Evolutionary conservation across 2,329 filamentous ascomycete species (phyloP), one percentile per base, ranked within the genome.

Genomic region (Alternaria consortialis): DNA sequence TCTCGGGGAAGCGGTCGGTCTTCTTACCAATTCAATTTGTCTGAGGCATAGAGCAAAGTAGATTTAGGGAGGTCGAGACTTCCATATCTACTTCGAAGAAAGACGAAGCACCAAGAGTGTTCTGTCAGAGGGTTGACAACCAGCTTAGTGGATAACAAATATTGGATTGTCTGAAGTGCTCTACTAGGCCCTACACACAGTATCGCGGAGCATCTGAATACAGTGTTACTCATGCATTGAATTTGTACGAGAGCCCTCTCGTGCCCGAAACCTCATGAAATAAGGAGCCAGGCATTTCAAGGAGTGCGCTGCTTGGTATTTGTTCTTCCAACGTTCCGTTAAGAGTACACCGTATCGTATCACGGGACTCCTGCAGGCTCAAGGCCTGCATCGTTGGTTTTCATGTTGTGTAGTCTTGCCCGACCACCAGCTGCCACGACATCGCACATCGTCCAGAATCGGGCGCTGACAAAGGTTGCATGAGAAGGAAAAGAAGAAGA

Each of bases 241-340:
- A 17, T 11, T 5, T 50, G 46, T 50, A 37, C 31, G 11, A 27
- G 46, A 50, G 32, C 46, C 5, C 46, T 27, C 31, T 25, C 32
- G 15, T 32, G 20, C 46, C 46, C 13, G 20, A 50, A 20, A 15
- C 20, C 20, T 1, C 46, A 36, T 27, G 20, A 7, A 25, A 7
- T 5, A 5, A 27, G 15, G 27, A 46, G 56, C 15, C 25, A 39
- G 50, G 37, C 56, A 57, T 51, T n/a, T 20, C 23, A 25, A n/a
- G 20, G 20, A 36, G 50, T 37, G 31, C 31, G n/a, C 53, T 15
- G 54, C 8, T n/a, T 54, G 50, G 50, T 39, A 47, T 66, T 78
- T 65, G 63, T 64, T 82, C 66, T 82, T 66, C 80, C 80, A 82
- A 80, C 80, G 80, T 80, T 82, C 80, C 80, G 80, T 82, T 82